Base-by-base conservation (phyloP, 768 basidiomycete species). In the Coprinellus aureogranulatus region DNA sequence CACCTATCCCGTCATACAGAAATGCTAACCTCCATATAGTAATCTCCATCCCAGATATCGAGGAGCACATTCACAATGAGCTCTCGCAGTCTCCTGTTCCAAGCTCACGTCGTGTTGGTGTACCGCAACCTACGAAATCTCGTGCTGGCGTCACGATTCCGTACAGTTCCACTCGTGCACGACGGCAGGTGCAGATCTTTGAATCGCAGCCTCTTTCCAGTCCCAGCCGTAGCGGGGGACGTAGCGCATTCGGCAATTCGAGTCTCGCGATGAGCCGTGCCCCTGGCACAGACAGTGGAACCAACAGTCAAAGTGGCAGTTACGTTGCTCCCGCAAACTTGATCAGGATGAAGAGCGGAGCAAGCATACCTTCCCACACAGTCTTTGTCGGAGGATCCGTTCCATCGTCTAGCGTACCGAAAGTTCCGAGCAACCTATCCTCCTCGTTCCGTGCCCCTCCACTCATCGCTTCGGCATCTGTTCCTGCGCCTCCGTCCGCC, bases 11-110 rank as follows among this genome's bases (percentile, higher is more conserved):
- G 16, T 40, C 41, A 31, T n/a, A 25, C 30, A 51, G 54, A 39
- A 25, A 53, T 25, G n/a, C 27, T 52, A 20, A 51, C 67, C 68
- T 59, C 72, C 72, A 65, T 75, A 56, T 73, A 92, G 89, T 92
- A 72, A 89, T 92, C 61, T 84, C 87, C 52, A 90, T 92, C 61
- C 89, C 89, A n/a, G 86, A 92, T 61, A 79, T 90, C 41, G 88
- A 92, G 70, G 69, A 78, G 4, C 88, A 90, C 65, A 91, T 92
- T 55, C 75, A 81, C 61, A 77, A 77, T 26, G 88, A 92, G 69
- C 79, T 92, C 20, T 81, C 83, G 2, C 72, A 74, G 37, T 89
- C 87, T 2, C 86, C 87, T 5, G 79, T 83, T 18, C 89, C 89
- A 20, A 88, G 87, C 9, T 90, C 89, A 23, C 86, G 88, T 62